Conservation (phyloP, 768 basidiomycete genomes). For the Rhodosporidiobolus sp. region DNA sequence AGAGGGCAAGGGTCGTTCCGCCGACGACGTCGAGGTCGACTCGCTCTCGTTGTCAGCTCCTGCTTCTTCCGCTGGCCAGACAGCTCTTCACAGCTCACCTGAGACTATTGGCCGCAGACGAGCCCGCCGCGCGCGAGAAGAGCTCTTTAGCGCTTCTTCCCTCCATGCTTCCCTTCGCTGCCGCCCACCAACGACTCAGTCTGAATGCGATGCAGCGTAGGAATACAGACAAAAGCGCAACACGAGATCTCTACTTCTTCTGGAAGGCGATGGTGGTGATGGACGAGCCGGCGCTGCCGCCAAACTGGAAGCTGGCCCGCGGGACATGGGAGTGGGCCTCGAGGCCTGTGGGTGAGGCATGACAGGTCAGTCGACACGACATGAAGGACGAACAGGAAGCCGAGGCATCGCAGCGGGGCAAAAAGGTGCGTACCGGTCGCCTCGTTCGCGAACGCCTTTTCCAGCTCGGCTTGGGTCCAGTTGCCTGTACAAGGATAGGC, state of each 20-base stretch:
- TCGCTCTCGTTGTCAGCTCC: too few relatives aligned
- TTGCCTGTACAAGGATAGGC: slow-evolving; percentile 46
- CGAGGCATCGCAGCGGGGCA: not conserved
- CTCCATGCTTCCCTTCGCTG: too few relatives aligned
- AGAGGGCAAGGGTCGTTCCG: too few relatives aligned
- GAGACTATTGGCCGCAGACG: too few relatives aligned
- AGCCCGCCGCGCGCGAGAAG: too few relatives aligned
- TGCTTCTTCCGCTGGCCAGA: too few relatives aligned
- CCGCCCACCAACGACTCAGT: too few relatives aligned
- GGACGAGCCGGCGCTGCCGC: slow-evolving; percentile 48
- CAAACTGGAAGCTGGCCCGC: slow-evolving; percentile 49
- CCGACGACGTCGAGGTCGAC: too few relatives aligned
- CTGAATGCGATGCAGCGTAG: too few relatives aligned
- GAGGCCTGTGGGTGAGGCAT: slow-evolving; percentile 31
- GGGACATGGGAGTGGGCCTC: slow-evolving; percentile 48
- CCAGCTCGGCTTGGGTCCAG: slow-evolving; percentile 52
- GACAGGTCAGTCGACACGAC: not conserved
- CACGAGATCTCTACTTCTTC: slow-evolving; percentile 9
- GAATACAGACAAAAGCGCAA: too few relatives aligned
- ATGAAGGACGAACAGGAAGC: not conserved
- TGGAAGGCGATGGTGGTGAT: slow-evolving; percentile 36
- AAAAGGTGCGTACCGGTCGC: slow-evolving; percentile 43
- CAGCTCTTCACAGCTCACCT: too few relatives aligned
- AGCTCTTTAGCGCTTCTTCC: too few relatives aligned
- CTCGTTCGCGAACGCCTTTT: slow-evolving; percentile 44